These are phyloP conservation scores for Chrysochromulina parva DNA, from an alignment of 78 protist genomes.

Conservation along the genomic window DNA sequence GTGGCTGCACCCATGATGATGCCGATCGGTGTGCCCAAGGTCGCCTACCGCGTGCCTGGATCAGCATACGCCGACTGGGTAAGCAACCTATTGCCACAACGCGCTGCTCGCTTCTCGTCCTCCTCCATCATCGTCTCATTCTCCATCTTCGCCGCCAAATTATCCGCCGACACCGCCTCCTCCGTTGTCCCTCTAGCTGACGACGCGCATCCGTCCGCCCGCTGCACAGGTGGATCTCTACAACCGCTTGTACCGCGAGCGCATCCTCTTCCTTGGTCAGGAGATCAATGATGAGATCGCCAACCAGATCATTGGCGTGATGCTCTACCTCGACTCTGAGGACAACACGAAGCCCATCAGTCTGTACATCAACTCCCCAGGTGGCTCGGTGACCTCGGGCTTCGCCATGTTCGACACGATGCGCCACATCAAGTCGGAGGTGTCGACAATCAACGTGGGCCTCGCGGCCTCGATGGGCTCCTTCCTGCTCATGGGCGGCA, in stretches of 20 bases:
- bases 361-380: not conserved
- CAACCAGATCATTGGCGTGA: not conserved
- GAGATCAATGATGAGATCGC: not conserved
- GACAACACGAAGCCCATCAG: not conserved
- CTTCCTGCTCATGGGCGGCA: not conserved
- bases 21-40: slow-evolving; percentile 27
- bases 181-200: too few relatives aligned
- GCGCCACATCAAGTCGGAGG: not conserved
- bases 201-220: too few relatives aligned
- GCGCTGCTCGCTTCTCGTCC: too few relatives aligned
- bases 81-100: too few relatives aligned
- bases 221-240: not conserved
- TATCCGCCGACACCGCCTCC: too few relatives aligned
- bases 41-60: not conserved
- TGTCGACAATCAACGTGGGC: not conserved
- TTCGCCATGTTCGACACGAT: not conserved
- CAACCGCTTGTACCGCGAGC: not conserved
- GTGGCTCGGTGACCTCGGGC: not conserved
- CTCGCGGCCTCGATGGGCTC: not conserved
- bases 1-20: not conserved
- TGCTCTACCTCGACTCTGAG: not conserved
- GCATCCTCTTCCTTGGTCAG: not conserved
- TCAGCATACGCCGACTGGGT: not conserved
- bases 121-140: too few relatives aligned
- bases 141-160: too few relatives aligned